phyloP scores from a whole-genome alignment of 371 early-diverging fungal genomes.

The Capniomyces stellatus region DNA sequence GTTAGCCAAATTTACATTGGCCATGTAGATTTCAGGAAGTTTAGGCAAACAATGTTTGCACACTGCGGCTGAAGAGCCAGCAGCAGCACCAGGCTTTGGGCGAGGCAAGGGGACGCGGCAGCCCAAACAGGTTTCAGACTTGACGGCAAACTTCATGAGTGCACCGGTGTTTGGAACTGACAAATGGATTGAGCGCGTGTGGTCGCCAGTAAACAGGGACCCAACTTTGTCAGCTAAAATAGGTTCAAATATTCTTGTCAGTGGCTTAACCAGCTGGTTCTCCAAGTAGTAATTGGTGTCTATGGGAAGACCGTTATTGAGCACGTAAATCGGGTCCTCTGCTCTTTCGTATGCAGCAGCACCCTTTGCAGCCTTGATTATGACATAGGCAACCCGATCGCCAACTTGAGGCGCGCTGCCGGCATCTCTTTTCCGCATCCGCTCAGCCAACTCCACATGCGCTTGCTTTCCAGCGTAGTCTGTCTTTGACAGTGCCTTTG shows the following conservation, averaged over 20 bases:
- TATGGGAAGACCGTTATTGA: slow-evolving; percentile 97
- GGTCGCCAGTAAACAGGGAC: slow-evolving; percentile 67
- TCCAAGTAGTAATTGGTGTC: slow-evolving; percentile 98
- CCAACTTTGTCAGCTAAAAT: slow-evolving; percentile 85
- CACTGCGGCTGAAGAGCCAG: slow-evolving; percentile 31
- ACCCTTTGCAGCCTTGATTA: slow-evolving; percentile 76
- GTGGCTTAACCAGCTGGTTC: slow-evolving; percentile 94
- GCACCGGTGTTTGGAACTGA: slow-evolving; percentile 81
- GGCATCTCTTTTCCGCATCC: slow-evolving; percentile 94
- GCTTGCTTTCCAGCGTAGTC: slow-evolving; percentile 97
- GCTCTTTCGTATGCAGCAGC: slow-evolving; percentile 94
- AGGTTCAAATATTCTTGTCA: slow-evolving; percentile 96
- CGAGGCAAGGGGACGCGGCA: slow-evolving; percentile 72
- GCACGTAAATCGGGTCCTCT: slow-evolving; percentile 98
- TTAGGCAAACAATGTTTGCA: slow-evolving; percentile 64
- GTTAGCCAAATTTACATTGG: slow-evolving; percentile 40
- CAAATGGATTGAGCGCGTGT: slow-evolving; percentile 74
- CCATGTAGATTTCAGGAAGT: slow-evolving; percentile 56
- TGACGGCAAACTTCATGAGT: slow-evolving; percentile 86
- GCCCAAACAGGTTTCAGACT: slow-evolving; percentile 78
- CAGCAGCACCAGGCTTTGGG: background rate
- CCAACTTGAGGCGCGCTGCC: slow-evolving; percentile 94
- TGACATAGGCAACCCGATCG: slow-evolving; percentile 99
- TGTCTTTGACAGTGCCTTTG: slow-evolving; percentile 90
- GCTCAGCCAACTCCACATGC: slow-evolving; percentile 91